phyloP scores from a whole-genome alignment of 73 alveolate genomes.

The Durusdinium trenchii region DNA sequence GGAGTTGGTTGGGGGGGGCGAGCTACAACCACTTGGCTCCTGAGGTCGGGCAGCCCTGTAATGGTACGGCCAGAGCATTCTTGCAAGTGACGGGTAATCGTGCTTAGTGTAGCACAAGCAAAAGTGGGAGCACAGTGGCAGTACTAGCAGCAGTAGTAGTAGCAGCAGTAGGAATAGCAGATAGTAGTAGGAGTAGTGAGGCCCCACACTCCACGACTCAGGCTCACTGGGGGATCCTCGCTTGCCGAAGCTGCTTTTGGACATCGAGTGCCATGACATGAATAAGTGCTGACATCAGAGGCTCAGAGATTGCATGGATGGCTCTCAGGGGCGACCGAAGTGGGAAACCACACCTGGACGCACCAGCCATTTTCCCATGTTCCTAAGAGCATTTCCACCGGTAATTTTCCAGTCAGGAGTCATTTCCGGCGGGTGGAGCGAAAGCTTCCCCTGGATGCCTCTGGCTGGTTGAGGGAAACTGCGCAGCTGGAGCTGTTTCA shows the following conservation, averaged over 20 bases:
- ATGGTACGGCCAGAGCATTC: too few species aligned
- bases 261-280: conserved; percentile 44
- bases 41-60: too few species aligned
- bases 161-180: too few species aligned
- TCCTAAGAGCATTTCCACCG: neutral
- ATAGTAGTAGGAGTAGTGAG: too few species aligned
- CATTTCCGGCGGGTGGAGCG: conserved; percentile 63
- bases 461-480: conserved; percentile 71
- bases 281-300: too few species aligned
- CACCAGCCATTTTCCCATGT: neutral
- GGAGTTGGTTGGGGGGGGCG: too few species aligned
- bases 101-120: too few species aligned
- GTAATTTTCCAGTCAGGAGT: neutral
- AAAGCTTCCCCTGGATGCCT: conserved; percentile 57
- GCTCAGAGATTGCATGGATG: too few species aligned
- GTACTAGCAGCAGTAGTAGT: too few species aligned
- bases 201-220: neutral
- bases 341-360: neutral
- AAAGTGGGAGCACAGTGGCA: too few species aligned
- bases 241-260: neutral
- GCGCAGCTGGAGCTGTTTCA: conserved; percentile 79
- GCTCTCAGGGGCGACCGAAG: neutral
- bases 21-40: too few species aligned
- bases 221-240: conserved; percentile 46
- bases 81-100: too few species aligned